These are phyloP conservation scores for Chlamydomonas incerta DNA, from an alignment of 139 green algal species.

Conservation along the genomic window DNA sequence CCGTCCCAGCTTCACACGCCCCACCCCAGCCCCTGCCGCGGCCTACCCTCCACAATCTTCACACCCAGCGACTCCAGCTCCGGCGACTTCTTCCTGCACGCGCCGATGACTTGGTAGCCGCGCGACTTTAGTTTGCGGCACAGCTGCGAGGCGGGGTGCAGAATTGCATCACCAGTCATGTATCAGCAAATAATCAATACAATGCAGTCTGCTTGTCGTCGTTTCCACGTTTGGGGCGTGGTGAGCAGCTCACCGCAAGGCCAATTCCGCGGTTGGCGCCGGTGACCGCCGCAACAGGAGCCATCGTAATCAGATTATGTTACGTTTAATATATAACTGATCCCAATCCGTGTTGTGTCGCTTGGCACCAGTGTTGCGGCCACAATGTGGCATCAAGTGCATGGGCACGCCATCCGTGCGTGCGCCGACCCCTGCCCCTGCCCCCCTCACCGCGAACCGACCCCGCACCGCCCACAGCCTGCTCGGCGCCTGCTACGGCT, in stretches of 20 bases:
- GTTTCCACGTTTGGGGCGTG: neutral
- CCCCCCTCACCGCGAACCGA: too few relatives aligned
- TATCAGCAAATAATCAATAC: neutral
- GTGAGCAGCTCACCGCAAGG: constrained; percentile 39
- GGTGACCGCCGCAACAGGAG: neutral
- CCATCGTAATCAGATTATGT: neutral
- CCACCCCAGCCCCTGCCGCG: neutral
- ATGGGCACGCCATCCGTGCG: too few relatives aligned
- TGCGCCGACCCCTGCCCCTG: too few relatives aligned
- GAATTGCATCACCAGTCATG: too few relatives aligned
- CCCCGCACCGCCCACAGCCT: too few relatives aligned
- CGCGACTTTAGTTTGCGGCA: constrained; percentile 45
- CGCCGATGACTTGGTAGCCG: constrained; percentile 58
- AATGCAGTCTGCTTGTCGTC: neutral
- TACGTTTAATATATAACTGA: neutral
- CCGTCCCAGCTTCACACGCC: neutral
- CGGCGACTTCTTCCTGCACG: constrained; percentile 49
- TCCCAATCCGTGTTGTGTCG: too few relatives aligned
- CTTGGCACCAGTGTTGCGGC: too few relatives aligned
- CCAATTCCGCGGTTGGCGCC: constrained; percentile 63
- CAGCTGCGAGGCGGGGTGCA: constrained; percentile 38
- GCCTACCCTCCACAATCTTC: constrained; percentile 45
- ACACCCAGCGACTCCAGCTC: constrained; percentile 43
- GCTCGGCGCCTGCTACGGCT: too few relatives aligned
- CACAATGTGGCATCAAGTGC: too few relatives aligned